A percentile compares a stretch with the other conserved stretches of the same genome.
Evolutionary conservation across 139 green algal genomes (phyloP).

Genomic region (Micractinium sp.): DNA sequence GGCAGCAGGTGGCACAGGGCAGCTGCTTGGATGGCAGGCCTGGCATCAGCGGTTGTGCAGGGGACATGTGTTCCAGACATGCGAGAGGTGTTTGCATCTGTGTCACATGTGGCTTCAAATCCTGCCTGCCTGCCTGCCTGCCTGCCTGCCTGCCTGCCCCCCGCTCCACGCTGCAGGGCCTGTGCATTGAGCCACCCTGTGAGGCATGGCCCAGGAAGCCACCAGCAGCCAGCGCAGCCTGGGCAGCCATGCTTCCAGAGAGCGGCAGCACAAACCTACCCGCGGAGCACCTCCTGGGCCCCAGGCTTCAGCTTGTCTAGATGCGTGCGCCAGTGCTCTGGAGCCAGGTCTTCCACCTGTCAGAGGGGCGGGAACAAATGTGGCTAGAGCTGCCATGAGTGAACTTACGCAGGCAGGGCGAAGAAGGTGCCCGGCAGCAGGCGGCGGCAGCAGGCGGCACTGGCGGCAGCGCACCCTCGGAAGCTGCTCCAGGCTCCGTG

Average conservation of each 20-base stretch:
- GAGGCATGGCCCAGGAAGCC: neutral
- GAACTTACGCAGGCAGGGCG: neutral
- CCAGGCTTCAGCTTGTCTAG: neutral
- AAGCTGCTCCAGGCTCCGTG: neutral
- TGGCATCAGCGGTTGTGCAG: neutral
- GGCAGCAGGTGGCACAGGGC: neutral
- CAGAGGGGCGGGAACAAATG: neutral
- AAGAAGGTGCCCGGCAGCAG: neutral
- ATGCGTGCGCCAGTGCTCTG: slow-evolving; percentile 31
- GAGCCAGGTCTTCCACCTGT: slow-evolving; percentile 23
- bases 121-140: no score
- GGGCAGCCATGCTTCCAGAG: neutral
- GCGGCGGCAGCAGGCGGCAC: neutral
- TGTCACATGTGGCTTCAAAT: no score
- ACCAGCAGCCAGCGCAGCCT: neutral
- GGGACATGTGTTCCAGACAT: neutral
- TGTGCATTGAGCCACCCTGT: no score
- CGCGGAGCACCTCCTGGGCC: slow-evolving; percentile 8
- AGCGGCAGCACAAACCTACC: neutral
- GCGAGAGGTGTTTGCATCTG: neutral
- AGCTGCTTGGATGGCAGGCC: neutral
- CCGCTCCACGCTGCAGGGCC: no score
- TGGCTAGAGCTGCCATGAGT: neutral
- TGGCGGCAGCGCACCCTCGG: neutral
- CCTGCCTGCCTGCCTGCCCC: no score